Evolutionary conservation across 148 eudicot species (phyloP).

Genomic region (Spergularia marina): DNA sequence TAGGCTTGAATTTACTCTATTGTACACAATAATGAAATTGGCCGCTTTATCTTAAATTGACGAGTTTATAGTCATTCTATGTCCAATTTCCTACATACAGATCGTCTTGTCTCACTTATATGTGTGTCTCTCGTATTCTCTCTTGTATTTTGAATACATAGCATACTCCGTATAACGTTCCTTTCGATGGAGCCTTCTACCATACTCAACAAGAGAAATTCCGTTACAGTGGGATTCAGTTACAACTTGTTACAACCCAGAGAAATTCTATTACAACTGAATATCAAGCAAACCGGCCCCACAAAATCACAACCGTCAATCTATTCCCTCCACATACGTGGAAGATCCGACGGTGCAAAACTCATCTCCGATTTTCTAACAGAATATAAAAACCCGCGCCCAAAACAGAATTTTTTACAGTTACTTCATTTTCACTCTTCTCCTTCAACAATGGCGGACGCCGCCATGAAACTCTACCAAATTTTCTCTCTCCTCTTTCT

Average conservation of each 20-base stretch:
- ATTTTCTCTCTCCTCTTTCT: conserved; percentile 1
- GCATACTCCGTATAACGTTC: too few relatives aligned
- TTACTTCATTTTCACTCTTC: not conserved
- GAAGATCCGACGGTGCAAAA: conserved; percentile 10
- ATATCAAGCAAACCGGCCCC: too few relatives aligned
- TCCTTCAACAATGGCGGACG: conserved; percentile 11
- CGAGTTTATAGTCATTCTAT: too few relatives aligned
- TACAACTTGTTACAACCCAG: not conserved
- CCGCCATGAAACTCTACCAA: not conserved
- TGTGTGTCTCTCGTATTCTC: too few relatives aligned
- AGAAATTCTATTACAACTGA: not conserved
- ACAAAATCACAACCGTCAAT: not conserved
- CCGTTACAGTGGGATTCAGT: not conserved
- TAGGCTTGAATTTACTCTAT: too few relatives aligned
- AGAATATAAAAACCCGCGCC: not conserved
- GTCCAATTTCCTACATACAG: too few relatives aligned
- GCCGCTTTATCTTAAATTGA: too few relatives aligned
- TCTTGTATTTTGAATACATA: too few relatives aligned
- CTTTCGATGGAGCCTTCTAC: too few relatives aligned
- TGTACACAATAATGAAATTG: too few relatives aligned
- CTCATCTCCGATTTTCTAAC: not conserved
- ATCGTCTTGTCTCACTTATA: too few relatives aligned
- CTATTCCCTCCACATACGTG: not conserved
- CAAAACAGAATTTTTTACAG: not conserved
- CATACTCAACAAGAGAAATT: too few relatives aligned